Evolutionary conservation across 805 yeast genomes (phyloP).

Genomic region (Candida ovalis): DNA sequence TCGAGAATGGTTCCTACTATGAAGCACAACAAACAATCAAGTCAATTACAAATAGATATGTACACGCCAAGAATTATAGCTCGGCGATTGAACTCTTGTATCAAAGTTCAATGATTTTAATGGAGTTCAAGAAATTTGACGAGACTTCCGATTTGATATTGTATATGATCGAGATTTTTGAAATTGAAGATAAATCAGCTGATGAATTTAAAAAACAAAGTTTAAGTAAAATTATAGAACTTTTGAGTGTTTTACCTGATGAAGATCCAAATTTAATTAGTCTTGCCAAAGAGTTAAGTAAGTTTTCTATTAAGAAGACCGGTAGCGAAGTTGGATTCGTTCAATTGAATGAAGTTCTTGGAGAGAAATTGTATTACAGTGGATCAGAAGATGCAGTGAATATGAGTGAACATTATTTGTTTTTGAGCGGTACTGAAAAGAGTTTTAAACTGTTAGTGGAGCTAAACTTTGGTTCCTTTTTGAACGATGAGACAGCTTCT

Average conservation of each 20-base stretch:
- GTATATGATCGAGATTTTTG: slow-evolving; percentile 70
- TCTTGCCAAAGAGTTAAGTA: slow-evolving; percentile 59
- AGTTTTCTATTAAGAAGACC: slow-evolving; percentile 58
- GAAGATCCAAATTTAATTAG: slow-evolving; percentile 61
- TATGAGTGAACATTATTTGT: slow-evolving; percentile 26
- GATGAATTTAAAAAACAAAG: slow-evolving; percentile 22
- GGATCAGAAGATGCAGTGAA: slow-evolving; percentile 24
- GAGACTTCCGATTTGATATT: slow-evolving; percentile 74
- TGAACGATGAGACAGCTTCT: slow-evolving; percentile 28
- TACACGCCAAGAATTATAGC: slow-evolving; percentile 58
- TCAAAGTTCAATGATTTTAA: slow-evolving; percentile 65
- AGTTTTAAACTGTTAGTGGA: slow-evolving; percentile 25
- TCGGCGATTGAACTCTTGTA: slow-evolving; percentile 74
- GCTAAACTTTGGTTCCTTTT: slow-evolving; percentile 34
- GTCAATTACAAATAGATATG: slow-evolving; percentile 83
- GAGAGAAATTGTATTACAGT: slow-evolving; percentile 51
- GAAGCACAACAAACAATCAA: slow-evolving; percentile 96
- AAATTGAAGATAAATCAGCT: slow-evolving; percentile 38
- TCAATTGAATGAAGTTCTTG: slow-evolving; percentile 69
- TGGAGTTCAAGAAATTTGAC: slow-evolving; percentile 69
- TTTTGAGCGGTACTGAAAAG: slow-evolving; percentile 19
- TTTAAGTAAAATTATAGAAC: slow-evolving; percentile 37
- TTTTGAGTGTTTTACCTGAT: slow-evolving; percentile 41
- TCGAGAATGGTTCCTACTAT: slow-evolving; percentile 72
- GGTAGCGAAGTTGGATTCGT: slow-evolving; percentile 66